These are phyloP conservation scores for Apiospora aurea DNA, from an alignment of 2,329 filamentous ascomycete species.

Conservation along the genomic window DNA sequence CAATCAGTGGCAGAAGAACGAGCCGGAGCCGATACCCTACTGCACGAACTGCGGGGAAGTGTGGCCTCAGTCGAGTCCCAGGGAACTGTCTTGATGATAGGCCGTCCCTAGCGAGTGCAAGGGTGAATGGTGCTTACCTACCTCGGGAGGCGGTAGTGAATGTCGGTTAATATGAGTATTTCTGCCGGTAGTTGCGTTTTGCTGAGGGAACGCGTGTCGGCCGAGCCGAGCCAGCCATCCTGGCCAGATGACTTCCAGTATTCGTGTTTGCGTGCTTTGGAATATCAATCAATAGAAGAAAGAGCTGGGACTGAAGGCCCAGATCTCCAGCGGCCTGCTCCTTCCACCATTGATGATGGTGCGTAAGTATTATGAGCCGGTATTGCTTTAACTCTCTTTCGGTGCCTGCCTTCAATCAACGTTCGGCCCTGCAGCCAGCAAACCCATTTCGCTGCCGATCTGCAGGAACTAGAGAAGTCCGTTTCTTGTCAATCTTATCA, in stretches of 20 bases:
- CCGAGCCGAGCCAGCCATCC: neutral
- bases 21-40: neutral
- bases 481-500: neutral
- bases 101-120: neutral
- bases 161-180: neutral
- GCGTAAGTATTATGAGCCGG: neutral
- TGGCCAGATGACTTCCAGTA: neutral
- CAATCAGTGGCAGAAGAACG: neutral
- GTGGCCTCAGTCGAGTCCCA: neutral
- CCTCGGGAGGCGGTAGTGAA: neutral
- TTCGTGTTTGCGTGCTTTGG: neutral
- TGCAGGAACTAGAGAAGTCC: neutral
- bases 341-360: neutral
- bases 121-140: constrained; percentile 1
- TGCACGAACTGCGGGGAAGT: constrained; percentile 20
- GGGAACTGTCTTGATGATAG: neutral
- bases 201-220: neutral
- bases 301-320: neutral
- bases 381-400: neutral
- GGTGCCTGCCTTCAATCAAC: neutral
- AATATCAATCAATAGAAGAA: neutral
- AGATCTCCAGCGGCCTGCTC: neutral
- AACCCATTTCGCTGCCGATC: neutral
- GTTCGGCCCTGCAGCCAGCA: neutral
- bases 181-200: constrained; percentile 3